phyloP scores from a whole-genome alignment of 1,284 basidiomycete species.

The Salmacisia buchloeana region DNA sequence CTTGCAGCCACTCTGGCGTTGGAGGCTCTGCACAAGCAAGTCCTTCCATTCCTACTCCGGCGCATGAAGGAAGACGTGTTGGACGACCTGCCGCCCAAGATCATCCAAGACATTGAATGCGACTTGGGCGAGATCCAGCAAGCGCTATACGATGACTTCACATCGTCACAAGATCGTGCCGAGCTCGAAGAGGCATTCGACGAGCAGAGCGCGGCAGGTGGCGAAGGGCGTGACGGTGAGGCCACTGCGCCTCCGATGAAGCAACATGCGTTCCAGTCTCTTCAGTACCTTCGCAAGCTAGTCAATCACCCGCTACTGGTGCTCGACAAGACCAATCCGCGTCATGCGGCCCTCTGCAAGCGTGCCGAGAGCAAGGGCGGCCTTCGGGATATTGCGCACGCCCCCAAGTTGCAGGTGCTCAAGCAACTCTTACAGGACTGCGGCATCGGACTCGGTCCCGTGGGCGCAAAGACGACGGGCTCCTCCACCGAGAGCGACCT shows the following conservation, averaged over 20 bases:
- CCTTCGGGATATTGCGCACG: conserved; percentile 76
- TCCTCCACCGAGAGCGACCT: conserved; percentile 55
- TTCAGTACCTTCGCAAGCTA: conserved; percentile 94
- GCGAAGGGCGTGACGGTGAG: conserved; percentile 52
- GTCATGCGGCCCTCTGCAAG: conserved; percentile 61
- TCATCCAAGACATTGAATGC: conserved; percentile 99
- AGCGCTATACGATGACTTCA: conserved; percentile 75
- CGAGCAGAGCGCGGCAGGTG: conserved; percentile 55
- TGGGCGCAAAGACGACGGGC: conserved; percentile 54
- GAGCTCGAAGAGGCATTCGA: conserved; percentile 47
- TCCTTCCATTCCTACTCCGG: conserved; percentile 93
- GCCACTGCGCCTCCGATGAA: conserved; percentile 59
- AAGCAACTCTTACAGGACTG: conserved; percentile 87
- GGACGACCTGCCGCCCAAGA: conserved; percentile 93
- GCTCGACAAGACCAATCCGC: conserved; percentile 29
- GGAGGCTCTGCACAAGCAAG: conserved; percentile 96
- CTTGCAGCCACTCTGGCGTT: conserved; percentile 71
- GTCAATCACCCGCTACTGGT: conserved; percentile 81
- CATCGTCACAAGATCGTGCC: conserved; percentile 60
- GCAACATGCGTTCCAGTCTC: conserved; percentile 55
- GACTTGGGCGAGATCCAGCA: conserved; percentile 65
- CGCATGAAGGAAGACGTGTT: conserved; percentile 96
- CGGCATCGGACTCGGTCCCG: conserved; percentile 70
- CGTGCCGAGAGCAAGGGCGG: conserved; percentile 54
- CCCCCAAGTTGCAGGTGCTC: conserved; percentile 87